Evolutionary conservation across 2,329 filamentous ascomycete genomes (phyloP).

Genomic region (Hypoxylon sp.): DNA sequence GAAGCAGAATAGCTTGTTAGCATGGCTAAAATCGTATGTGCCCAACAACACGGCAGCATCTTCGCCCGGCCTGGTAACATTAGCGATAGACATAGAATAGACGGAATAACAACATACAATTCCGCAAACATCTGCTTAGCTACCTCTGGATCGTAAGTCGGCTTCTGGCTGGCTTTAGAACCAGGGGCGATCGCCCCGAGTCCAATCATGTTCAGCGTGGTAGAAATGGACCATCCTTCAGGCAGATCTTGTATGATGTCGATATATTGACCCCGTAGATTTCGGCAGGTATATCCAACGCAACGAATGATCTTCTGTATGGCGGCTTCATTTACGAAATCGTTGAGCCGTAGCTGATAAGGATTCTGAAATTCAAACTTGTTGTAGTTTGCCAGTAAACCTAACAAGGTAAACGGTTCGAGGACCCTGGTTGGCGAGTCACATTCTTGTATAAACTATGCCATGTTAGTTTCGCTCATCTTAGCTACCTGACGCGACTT

Average conservation of each 20-base stretch:
- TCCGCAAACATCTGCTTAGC: slow-evolving; percentile 83
- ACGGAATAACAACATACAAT: slow-evolving; percentile 68
- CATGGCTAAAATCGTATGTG: slow-evolving; percentile 91
- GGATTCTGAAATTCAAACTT: slow-evolving; percentile 99
- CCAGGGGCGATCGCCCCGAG: slow-evolving; percentile 80
- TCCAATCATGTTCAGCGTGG: slow-evolving; percentile 85
- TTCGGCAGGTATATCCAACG: slow-evolving; percentile 77
- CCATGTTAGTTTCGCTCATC: slow-evolving; percentile 32
- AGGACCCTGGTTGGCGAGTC: slow-evolving; percentile 72
- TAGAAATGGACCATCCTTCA: slow-evolving; percentile 87
- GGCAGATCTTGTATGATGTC: slow-evolving; percentile 90
- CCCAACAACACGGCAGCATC: slow-evolving; percentile 85
- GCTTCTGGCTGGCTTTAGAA: slow-evolving; percentile 68
- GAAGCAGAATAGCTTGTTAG: slow-evolving; percentile 95
- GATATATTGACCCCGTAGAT: slow-evolving; percentile 79
- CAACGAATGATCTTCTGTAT: slow-evolving; percentile 85
- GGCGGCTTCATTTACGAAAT: slow-evolving; percentile 92
- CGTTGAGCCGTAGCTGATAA: slow-evolving; percentile 89
- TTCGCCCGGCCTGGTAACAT: slow-evolving; percentile 73
- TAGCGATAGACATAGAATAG: slow-evolving; percentile 43
- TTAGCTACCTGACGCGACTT: not conserved
- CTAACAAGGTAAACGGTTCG: slow-evolving; percentile 84
- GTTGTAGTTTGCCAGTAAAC: slow-evolving; percentile 95
- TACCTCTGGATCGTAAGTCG: slow-evolving; percentile 78
- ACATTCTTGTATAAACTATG: slow-evolving; percentile 82